Base-by-base conservation (phyloP, 2,329 filamentous ascomycete species). In the Clonostachys byssicola region DNA sequence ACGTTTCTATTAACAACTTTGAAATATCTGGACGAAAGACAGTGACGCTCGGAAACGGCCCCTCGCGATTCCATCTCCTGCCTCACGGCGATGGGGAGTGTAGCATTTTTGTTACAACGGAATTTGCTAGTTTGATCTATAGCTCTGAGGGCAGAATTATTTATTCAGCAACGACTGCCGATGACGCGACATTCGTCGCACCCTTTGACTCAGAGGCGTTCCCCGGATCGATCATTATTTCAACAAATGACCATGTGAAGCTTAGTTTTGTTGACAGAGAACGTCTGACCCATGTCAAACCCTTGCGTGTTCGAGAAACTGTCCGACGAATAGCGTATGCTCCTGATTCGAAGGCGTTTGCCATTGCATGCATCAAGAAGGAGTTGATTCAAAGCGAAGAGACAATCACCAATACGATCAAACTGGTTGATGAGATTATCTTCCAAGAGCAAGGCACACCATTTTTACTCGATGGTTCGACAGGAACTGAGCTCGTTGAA, bases 91-190 rank as follows among this genome's bases (percentile, higher is more conserved):
- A 85, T 43, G 81, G 79, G 1, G 70, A 89, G 1, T 88, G 78
- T 61, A 95, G 88, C 56, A 85, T 99, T 1, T 95, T 99, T 62
- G 90, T 91, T 1, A 95, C 90, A 0, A 96, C 91, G 48, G 94
- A 99, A 58, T 90, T 96, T 60, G 89, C 94, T 1, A 96, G 89
- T 52, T 69, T 99, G 47, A 96, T 99, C 43, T 96, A 99, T 61
- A 88, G 88, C 9, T 84, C 85, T 0, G 91, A 96, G 60, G 89
- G 88, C 1, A 81, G 92, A 18, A 86, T 96, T 39, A 83, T 96
- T 1, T 99, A 95, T 68, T 96, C 92, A 5, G 92, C 94, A 2
- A 89, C 96, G 2, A 96, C 92, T 12, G 90, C 92, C 4, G 89
- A 96, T 51, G 86, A 91, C 52, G 89, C 90, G 1, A 85, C 85